A percentile compares a stretch with the other conserved stretches of the same genome.
phyloP scores from a whole-genome alignment of 805 yeast species.

The Lipomyces yamadae region DNA sequence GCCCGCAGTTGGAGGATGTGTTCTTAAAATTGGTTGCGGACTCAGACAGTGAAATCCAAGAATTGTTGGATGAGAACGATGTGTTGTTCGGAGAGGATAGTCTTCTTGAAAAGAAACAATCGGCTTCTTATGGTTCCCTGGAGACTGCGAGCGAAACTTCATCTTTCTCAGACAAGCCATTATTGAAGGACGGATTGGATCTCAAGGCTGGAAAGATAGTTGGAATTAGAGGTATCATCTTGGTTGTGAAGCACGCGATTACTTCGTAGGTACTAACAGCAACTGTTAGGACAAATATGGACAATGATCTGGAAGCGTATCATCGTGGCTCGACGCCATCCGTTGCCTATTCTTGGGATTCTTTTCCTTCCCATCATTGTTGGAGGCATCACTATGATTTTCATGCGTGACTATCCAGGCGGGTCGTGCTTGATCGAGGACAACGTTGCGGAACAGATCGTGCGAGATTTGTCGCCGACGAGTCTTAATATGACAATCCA shows the following conservation, averaged over 20 bases:
- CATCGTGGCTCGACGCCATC: slow-evolving; percentile 42
- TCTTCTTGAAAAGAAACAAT: slow-evolving; percentile 29
- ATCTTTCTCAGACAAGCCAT: slow-evolving; percentile 21
- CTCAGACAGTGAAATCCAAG: slow-evolving; percentile 37
- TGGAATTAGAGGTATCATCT: slow-evolving; percentile 28
- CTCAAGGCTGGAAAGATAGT: slow-evolving; percentile 30
- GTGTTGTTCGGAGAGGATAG: slow-evolving; percentile 23
- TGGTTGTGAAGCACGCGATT: neutral
- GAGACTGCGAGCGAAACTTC: slow-evolving; percentile 13
- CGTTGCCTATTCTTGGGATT: slow-evolving; percentile 41
- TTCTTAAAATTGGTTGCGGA: slow-evolving; percentile 44
- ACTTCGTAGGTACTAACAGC: neutral
- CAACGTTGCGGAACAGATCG: slow-evolving; percentile 35
- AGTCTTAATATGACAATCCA: slow-evolving; percentile 20
- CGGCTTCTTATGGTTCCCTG: slow-evolving; percentile 27
- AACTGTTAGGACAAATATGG: slow-evolving; percentile 38
- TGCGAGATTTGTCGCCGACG: slow-evolving; percentile 26
- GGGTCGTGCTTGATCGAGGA: slow-evolving; percentile 34
- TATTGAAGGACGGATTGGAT: slow-evolving; percentile 31
- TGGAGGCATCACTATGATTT: slow-evolving; percentile 39
- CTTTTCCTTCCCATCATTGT: slow-evolving; percentile 45
- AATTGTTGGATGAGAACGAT: slow-evolving; percentile 32
- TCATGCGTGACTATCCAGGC: slow-evolving; percentile 34
- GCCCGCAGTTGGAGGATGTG: slow-evolving; percentile 46
- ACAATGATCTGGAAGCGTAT: slow-evolving; percentile 44